A percentile compares a stretch with the other conserved stretches of the same genome.
phyloP scores from a whole-genome alignment of 1,139 yeast species.

The Saccharomyces pastorianus region DNA sequence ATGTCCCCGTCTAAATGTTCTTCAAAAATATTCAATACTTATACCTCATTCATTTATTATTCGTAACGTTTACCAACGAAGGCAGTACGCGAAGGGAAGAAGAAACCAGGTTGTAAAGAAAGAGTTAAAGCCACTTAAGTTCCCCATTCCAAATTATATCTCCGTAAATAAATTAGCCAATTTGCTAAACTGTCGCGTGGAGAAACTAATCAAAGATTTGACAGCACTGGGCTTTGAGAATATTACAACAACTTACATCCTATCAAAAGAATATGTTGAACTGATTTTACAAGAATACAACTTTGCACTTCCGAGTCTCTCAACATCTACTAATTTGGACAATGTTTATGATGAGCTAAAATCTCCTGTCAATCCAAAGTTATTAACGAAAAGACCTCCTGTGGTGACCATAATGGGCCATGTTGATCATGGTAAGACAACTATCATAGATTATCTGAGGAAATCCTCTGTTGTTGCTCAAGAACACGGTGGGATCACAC shows the following conservation, averaged over 20 bases:
- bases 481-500: slow-evolving; percentile 96
- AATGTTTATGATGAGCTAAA: slow-evolving; percentile 43
- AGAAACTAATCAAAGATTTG: slow-evolving; percentile 50
- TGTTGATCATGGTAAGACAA: slow-evolving; percentile 97
- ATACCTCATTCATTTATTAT: background rate
- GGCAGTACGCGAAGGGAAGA: slow-evolving; percentile 12
- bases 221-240: slow-evolving; percentile 68
- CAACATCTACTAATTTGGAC: slow-evolving; percentile 35
- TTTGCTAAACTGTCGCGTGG: slow-evolving; percentile 56
- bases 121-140: slow-evolving; percentile 34
- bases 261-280: slow-evolving; percentile 79
- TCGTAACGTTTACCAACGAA: background rate
- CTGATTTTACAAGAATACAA: slow-evolving; percentile 86
- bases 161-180: slow-evolving; percentile 72
- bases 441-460: slow-evolving; percentile 77
- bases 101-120: slow-evolving; percentile 8
- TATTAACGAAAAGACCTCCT: slow-evolving; percentile 70
- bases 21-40: background rate
- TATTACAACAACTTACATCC: slow-evolving; percentile 65
- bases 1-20: background rate
- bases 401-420: slow-evolving; percentile 98
- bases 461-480: slow-evolving; percentile 74
- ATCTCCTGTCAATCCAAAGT: slow-evolving; percentile 37
- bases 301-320: slow-evolving; percentile 42
- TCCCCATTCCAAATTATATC: slow-evolving; percentile 56